These are phyloP conservation scores for Macaranga tanarius DNA, from an alignment of 441 rosid species.

Conservation along the genomic window DNA sequence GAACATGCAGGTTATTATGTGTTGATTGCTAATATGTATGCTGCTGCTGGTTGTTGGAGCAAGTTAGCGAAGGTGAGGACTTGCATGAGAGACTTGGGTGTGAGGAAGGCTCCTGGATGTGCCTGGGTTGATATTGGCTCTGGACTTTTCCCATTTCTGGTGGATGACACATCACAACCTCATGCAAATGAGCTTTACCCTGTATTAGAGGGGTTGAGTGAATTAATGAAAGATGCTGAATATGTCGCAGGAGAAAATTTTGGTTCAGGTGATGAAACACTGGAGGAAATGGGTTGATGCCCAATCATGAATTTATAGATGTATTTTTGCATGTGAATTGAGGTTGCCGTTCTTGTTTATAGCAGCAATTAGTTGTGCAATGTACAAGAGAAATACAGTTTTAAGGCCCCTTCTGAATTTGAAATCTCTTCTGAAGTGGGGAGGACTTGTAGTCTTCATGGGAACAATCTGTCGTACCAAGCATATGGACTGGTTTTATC, in stretches of 20 bases:
- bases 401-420: neutral
- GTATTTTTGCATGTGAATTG: neutral
- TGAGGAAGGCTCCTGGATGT: constrained; percentile 69
- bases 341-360: neutral
- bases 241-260: constrained; percentile 28
- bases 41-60: constrained; percentile 62
- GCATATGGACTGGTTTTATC: neutral
- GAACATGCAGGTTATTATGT: constrained; percentile 62
- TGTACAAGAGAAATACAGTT: neutral
- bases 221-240: constrained; percentile 50
- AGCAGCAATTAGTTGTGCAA: neutral
- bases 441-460: neutral
- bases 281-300: constrained; percentile 37
- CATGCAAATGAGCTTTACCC: constrained; percentile 41
- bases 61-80: constrained; percentile 63
- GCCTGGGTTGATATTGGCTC: constrained; percentile 61
- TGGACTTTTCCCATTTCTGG: constrained; percentile 54
- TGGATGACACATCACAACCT: constrained; percentile 52
- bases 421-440: neutral
- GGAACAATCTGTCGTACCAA: neutral
- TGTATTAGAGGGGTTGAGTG: constrained; percentile 59
- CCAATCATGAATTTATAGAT: neutral
- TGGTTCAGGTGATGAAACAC: constrained; percentile 35
- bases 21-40: constrained; percentile 66
- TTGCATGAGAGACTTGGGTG: constrained; percentile 59